Conservation (phyloP, 176 grass and related monocot genomes). For the Lolium rigidum region DNA sequence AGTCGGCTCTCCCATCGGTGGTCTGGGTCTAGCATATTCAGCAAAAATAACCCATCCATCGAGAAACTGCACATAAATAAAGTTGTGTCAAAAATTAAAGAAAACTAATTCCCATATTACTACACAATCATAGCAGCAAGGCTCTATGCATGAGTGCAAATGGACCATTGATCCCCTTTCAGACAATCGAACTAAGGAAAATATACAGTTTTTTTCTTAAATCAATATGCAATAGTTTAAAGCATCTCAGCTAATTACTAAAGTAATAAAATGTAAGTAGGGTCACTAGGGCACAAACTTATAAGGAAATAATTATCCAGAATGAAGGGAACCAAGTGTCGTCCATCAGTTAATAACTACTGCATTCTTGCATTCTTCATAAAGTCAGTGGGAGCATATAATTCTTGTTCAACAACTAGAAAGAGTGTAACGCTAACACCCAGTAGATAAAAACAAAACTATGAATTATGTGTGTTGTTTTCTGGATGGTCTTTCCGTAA, state of each 20-base stretch:
- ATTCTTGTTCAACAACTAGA: not conserved
- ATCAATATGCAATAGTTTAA: not conserved
- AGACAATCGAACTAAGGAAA: not conserved
- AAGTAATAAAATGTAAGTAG: not conserved
- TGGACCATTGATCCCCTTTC: not conserved
- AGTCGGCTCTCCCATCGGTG: conserved; percentile 41
- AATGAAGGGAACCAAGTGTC: not conserved
- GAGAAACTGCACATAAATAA: conserved; percentile 66
- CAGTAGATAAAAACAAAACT: not conserved
- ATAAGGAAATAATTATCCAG: conserved; percentile 14
- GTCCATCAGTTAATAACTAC: not conserved
- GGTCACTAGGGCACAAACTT: not conserved
- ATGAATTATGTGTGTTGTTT: not conserved
- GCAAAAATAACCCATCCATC: conserved; percentile 99
- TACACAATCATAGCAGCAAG: not conserved
- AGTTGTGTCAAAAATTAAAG: conserved; percentile 13
- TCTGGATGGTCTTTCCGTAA: not conserved
- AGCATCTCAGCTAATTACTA: not conserved
- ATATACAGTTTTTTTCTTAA: not conserved
- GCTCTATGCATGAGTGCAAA: not conserved
- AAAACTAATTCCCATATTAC: not conserved
- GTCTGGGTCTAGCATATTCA: conserved; percentile 72
- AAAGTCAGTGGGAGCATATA: not conserved
- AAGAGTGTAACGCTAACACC: not conserved
- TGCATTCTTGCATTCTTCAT: conserved; percentile 20